Percentiles rank a stretch among this genome's conserved stretches.
phyloP scores from a whole-genome alignment of 2,329 filamentous ascomycete genomes.

The Eutypella sp. region DNA sequence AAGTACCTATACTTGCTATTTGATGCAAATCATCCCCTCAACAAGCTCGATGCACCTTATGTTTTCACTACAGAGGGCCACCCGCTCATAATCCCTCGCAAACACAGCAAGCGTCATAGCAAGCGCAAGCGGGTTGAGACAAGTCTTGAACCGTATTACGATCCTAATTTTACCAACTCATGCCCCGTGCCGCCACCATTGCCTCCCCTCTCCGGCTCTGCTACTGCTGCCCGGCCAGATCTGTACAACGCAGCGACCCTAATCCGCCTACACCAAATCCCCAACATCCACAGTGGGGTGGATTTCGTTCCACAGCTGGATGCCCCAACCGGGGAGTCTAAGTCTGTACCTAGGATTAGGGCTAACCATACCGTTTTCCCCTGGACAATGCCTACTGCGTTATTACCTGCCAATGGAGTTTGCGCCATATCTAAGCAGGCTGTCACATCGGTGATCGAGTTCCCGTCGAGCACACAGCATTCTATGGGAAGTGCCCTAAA shows the following conservation, averaged over 20 bases:
- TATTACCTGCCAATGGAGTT: constrained; percentile 73
- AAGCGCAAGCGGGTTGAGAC: constrained; percentile 4
- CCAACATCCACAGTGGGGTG: constrained; percentile 50
- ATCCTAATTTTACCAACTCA: constrained; percentile 46
- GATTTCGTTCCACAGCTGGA: constrained; percentile 11
- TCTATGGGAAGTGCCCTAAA: constrained; percentile 38
- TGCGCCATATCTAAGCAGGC: constrained; percentile 68
- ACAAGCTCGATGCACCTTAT: constrained; percentile 77
- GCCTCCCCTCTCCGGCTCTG: constrained; percentile 68
- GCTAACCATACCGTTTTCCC: constrained; percentile 85
- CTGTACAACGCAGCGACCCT: constrained; percentile 86
- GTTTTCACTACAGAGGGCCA: constrained; percentile 97
- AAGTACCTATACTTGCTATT: constrained; percentile 95
- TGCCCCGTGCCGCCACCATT: constrained; percentile 61
- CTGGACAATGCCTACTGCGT: constrained; percentile 77
- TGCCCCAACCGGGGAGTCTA: constrained; percentile 6
- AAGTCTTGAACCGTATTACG: constrained; percentile 31
- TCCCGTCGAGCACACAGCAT: constrained; percentile 45
- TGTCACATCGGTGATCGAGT: constrained; percentile 64
- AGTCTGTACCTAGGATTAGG: constrained; percentile 37
- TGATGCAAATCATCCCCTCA: constrained; percentile 79
- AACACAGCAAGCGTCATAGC: constrained; percentile 19
- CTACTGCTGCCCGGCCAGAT: constrained; percentile 72
- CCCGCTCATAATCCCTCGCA: constrained; percentile 74
- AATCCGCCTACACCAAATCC: constrained; percentile 74